Percentiles rank a stretch among this genome's conserved stretches.
Conservation (phyloP, 257 asterid species). For the Lycium ferocissimum region DNA sequence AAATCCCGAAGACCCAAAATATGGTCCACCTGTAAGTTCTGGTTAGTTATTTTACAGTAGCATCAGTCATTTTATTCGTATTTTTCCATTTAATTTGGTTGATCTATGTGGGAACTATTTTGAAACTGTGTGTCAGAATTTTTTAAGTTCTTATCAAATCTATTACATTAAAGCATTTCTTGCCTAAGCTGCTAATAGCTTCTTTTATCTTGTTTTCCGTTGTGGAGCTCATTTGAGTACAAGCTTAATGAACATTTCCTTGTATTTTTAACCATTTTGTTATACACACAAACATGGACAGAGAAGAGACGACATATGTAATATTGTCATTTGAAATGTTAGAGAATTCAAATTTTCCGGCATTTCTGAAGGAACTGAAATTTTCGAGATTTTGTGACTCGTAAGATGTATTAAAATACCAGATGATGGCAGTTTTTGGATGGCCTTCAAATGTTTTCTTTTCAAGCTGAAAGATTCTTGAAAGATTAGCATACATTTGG, state of each 20-base stretch:
- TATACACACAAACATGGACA: neutral
- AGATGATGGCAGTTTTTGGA: neutral
- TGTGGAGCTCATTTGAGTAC: neutral
- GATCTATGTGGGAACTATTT: neutral
- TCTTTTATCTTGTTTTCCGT: neutral
- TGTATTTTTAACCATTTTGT: neutral
- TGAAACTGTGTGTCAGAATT: neutral
- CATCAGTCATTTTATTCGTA: constrained; percentile 3
- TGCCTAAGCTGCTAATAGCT: too few relatives aligned
- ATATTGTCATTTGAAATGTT: neutral
- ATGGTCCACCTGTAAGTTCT: constrained; percentile 96
- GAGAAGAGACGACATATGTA: neutral
- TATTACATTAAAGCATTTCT: neutral
- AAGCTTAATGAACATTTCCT: neutral
- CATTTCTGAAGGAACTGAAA: constrained; percentile 12
- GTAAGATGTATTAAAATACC: neutral
- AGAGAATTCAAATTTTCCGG: neutral
- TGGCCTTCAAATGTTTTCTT: constrained; percentile 1
- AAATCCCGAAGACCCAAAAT: constrained; percentile 66
- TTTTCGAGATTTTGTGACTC: neutral
- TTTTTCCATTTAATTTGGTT: neutral
- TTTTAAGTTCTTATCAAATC: too few relatives aligned
- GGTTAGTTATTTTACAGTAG: constrained; percentile 49
- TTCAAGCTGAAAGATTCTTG: neutral
- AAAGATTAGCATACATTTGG: neutral